phyloP scores from a whole-genome alignment of 495 filamentous ascomycete genomes.

The Pyrenopolyporus hunteri region DNA sequence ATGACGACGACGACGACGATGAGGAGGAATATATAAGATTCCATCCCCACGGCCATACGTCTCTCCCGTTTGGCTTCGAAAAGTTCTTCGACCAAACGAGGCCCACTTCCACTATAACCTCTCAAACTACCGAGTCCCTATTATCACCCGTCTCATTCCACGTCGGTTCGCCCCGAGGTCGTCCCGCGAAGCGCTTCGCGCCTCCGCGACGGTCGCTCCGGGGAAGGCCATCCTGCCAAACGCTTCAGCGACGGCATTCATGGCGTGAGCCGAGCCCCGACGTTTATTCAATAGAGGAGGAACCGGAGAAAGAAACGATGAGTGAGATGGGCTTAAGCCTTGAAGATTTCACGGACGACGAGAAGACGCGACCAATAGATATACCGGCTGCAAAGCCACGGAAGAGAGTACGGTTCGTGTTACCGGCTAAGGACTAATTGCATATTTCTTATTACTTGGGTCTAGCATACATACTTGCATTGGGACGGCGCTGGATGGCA shows the following conservation, averaged over 20 bases:
- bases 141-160: conserved; percentile 41
- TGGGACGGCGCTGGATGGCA: conserved; percentile 17
- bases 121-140: conserved; percentile 37
- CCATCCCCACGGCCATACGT: conserved; percentile 35
- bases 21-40: conserved; percentile 51
- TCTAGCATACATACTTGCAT: conserved; percentile 32
- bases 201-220: conserved; percentile 31
- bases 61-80: conserved; percentile 40
- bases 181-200: conserved; percentile 29
- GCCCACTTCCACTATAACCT: conserved; percentile 28
- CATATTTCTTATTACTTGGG: conserved; percentile 10
- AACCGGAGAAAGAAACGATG: conserved; percentile 51
- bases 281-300: conserved; percentile 59
- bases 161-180: conserved; percentile 35
- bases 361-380: conserved; percentile 44
- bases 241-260: conserved; percentile 46
- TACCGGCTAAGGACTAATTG: conserved; percentile 48
- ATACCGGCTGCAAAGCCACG: conserved; percentile 54
- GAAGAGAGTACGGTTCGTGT: conserved; percentile 58
- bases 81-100: conserved; percentile 41
- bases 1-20: conserved; percentile 42
- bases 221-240: conserved; percentile 32
- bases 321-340: conserved; percentile 44
- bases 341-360: conserved; percentile 35
- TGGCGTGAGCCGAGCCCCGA: conserved; percentile 61